These are phyloP conservation scores for Serendipita sp. DNA, from an alignment of 768 basidiomycete genomes.

Conservation along the genomic window DNA sequence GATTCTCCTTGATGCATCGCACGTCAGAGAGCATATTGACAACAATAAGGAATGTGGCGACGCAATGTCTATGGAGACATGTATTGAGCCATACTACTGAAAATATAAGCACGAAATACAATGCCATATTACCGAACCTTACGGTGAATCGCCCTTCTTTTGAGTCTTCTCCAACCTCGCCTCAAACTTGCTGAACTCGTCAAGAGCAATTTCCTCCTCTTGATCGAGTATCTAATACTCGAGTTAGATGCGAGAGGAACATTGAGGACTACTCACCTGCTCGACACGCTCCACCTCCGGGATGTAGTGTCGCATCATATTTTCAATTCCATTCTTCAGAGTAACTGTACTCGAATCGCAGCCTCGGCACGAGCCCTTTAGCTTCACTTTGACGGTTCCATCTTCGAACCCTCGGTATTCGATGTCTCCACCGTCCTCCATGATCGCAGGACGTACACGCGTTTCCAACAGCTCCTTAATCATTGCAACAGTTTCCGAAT, in stretches of 20 bases:
- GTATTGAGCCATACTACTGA: conserved; percentile 51
- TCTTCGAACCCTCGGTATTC: conserved; percentile 88
- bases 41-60: neutral
- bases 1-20: neutral
- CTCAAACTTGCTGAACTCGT: conserved; percentile 84
- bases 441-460: conserved; percentile 86
- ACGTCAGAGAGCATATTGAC: no score
- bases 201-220: conserved; percentile 73
- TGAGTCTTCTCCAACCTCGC: conserved; percentile 36
- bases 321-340: conserved; percentile 89
- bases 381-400: conserved; percentile 69
- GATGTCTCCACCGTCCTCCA: conserved; percentile 98
- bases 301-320: conserved; percentile 99
- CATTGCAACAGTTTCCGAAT: conserved; percentile 96
- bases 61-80: conserved; percentile 45
- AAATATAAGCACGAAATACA: conserved; percentile 9
- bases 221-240: conserved; percentile 59
- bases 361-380: conserved; percentile 95
- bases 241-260: neutral
- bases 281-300: conserved; percentile 88
- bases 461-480: conserved; percentile 96
- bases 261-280: conserved; percentile 35
- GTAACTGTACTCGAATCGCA: conserved; percentile 91
- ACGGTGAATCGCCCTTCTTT: conserved; percentile 30
- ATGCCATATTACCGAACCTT: conserved; percentile 20